A percentile compares a stretch with the other conserved stretches of the same genome.
Evolutionary conservation across 176 grass and related monocot genomes (phyloP).

Genomic region (Tuctoria greenei): DNA sequence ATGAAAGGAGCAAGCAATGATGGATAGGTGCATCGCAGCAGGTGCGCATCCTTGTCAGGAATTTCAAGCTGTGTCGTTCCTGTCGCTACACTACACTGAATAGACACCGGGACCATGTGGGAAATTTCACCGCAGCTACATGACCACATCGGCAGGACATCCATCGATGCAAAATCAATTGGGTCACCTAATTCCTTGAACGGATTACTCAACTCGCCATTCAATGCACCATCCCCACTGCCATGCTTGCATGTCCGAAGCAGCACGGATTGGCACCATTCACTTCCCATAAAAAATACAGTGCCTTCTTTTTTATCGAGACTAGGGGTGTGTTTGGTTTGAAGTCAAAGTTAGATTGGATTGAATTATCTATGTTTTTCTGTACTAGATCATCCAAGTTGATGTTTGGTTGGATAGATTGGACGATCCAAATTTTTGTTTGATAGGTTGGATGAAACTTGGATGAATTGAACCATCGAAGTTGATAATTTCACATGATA

Average conservation of each 20-base stretch:
- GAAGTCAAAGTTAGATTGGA: too few relatives aligned
- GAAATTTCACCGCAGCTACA: constrained; percentile 33
- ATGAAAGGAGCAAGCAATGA: constrained; percentile 18
- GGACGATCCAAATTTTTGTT: too few relatives aligned
- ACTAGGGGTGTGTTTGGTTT: too few relatives aligned
- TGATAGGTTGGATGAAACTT: too few relatives aligned
- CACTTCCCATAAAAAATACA: neutral
- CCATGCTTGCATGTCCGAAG: constrained; percentile 31
- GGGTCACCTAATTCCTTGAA: constrained; percentile 40
- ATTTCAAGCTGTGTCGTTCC: neutral
- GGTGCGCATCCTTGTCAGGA: constrained; percentile 37
- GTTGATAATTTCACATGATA: too few relatives aligned
- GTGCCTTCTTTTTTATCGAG: neutral
- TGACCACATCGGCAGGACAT: constrained; percentile 19
- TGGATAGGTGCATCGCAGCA: constrained; percentile 16
- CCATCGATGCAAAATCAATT: constrained; percentile 38
- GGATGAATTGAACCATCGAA: too few relatives aligned
- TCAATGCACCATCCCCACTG: constrained; percentile 32
- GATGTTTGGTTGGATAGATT: too few relatives aligned
- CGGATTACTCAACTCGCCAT: constrained; percentile 29
- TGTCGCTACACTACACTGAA: constrained; percentile 3
- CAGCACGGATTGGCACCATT: neutral
- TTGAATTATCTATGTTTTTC: too few relatives aligned
- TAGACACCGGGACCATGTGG: constrained; percentile 45
- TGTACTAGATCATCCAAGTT: too few relatives aligned